Conservation (phyloP, 2,329 filamentous ascomycete species). For the Macrophomina tecta region DNA sequence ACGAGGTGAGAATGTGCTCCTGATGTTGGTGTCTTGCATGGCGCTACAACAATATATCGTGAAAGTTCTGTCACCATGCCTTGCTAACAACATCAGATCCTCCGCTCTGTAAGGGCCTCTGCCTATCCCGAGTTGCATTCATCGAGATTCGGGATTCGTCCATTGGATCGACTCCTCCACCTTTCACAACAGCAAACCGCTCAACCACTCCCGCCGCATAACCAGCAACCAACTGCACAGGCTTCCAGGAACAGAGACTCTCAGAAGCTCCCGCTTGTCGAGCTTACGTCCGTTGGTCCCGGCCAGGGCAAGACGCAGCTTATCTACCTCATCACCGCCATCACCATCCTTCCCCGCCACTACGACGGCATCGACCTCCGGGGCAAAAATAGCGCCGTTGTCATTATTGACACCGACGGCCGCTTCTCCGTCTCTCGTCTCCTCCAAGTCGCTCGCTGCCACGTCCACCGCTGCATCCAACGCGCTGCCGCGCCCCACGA, state of each 20-base stretch:
- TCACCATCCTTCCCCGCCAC: constrained; percentile 56
- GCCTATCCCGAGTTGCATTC: constrained; percentile 28
- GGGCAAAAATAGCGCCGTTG: constrained; percentile 57
- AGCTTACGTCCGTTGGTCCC: constrained; percentile 59
- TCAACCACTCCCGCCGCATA: constrained; percentile 29
- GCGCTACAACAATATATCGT: background rate
- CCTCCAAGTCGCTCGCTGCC: constrained; percentile 42
- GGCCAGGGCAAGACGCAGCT: constrained; percentile 65
- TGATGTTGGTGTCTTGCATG: background rate
- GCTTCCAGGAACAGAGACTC: background rate
- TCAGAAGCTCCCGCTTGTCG: constrained; percentile 51
- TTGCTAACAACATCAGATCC: constrained; percentile 40
- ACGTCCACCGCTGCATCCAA: constrained; percentile 31
- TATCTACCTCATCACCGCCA: constrained; percentile 61
- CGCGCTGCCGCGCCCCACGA: background rate
- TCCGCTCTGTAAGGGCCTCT: constrained; percentile 45
- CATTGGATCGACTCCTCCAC: constrained; percentile 51
- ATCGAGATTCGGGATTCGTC: constrained; percentile 50
- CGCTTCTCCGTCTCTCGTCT: constrained; percentile 61
- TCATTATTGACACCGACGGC: constrained; percentile 63
- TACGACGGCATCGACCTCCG: constrained; percentile 41
- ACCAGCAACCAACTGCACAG: constrained; percentile 28
- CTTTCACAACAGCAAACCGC: constrained; percentile 24
- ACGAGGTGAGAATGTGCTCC: constrained; percentile 49
- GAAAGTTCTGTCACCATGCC: background rate